phyloP scores from a whole-genome alignment of 305 asterid genomes.

The Solanum hybrid region DNA sequence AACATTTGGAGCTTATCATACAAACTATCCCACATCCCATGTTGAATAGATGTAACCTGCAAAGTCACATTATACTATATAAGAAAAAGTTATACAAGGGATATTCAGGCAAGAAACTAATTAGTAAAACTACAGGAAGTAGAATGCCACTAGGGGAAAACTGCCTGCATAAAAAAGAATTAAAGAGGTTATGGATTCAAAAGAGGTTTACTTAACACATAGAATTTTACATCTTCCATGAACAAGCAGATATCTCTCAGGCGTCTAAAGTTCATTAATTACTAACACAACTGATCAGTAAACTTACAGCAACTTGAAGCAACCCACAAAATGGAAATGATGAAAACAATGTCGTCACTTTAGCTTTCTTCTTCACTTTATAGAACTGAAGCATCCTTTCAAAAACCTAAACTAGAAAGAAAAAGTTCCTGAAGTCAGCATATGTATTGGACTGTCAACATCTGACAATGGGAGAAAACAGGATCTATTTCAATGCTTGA shows the following conservation, averaged over 20 bases:
- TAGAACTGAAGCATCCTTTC: constrained; percentile 59
- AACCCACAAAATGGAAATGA: constrained; percentile 62
- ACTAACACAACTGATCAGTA: not conserved
- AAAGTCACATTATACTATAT: not conserved
- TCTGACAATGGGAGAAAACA: not conserved
- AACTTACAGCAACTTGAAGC: constrained; percentile 75
- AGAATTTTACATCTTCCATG: not conserved
- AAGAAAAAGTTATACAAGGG: not conserved
- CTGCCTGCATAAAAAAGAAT: not conserved
- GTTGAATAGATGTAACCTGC: constrained; percentile 66
- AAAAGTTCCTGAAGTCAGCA: constrained; percentile 9
- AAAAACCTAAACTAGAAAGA: constrained; percentile 47
- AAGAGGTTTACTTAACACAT: not conserved
- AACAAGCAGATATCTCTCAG: not conserved
- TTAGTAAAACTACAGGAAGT: not conserved
- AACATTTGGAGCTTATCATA: constrained; percentile 41
- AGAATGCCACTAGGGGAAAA: not conserved
- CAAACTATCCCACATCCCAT: constrained; percentile 67
- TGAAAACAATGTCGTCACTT: constrained; percentile 35
- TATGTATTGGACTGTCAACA: not conserved
- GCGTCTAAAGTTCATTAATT: not conserved
- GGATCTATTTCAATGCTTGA: not conserved
- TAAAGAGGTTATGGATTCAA: not conserved
- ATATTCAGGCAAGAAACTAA: not conserved
- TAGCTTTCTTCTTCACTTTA: constrained; percentile 27